Conservation (phyloP, 345 rosid species). For the Eucalyptus leucophloia region DNA sequence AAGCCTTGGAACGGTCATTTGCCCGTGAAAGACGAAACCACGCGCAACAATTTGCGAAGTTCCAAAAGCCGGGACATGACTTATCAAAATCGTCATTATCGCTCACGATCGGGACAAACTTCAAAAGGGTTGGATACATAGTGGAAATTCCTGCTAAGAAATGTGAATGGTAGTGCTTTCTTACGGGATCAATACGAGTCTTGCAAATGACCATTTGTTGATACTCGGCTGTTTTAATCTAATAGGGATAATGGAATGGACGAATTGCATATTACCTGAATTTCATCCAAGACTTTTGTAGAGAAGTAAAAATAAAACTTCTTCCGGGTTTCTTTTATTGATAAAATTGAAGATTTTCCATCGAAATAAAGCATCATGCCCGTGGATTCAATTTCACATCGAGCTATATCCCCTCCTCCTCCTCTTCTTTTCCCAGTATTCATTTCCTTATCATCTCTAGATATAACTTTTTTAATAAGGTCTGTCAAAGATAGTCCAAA, state of each 20-base stretch:
- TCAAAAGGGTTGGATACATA: not conserved
- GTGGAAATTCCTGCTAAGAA: not conserved
- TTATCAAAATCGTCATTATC: not conserved
- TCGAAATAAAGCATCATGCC: not conserved
- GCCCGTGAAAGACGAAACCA: not conserved
- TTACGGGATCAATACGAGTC: not conserved
- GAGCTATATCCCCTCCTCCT: not conserved
- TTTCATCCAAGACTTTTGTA: not conserved
- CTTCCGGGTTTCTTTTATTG: not conserved
- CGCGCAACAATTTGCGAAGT: not conserved
- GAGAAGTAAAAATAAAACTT: not conserved
- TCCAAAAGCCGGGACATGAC: not conserved
- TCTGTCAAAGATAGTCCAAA: not conserved
- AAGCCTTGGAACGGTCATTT: not conserved
- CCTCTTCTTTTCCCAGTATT: not conserved
- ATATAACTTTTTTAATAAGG: not conserved
- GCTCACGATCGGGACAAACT: not conserved
- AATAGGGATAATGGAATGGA: not conserved
- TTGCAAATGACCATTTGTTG: not conserved
- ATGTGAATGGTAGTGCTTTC: not conserved
- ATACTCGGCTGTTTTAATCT: not conserved
- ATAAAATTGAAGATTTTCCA: not conserved
- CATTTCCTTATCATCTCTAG: not conserved
- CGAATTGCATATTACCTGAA: not conserved
- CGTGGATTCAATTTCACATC: not conserved